Evolutionary conservation across 169 alveolate genomes (phyloP).

Genomic region (Plasmodium fragile): DNA sequence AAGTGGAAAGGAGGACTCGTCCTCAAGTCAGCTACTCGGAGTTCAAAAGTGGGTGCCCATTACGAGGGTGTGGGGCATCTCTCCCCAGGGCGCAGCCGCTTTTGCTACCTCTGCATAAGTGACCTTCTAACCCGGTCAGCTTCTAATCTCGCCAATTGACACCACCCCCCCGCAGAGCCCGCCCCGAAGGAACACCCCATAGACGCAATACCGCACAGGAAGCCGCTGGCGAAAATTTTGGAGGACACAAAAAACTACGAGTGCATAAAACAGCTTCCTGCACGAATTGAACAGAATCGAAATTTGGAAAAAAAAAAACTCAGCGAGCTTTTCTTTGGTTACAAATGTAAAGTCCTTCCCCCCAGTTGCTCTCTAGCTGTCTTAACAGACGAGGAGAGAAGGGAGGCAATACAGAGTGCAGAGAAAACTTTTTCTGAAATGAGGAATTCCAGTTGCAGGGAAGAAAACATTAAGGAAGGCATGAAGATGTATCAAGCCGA

Average conservation of each 20-base stretch:
- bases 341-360: slow-evolving; percentile 58
- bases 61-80: background rate
- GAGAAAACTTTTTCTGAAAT: background rate
- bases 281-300: slow-evolving; percentile 24
- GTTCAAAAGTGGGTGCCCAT: background rate
- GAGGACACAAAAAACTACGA: slow-evolving; percentile 72
- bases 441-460: slow-evolving; percentile 4
- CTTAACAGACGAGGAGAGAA: slow-evolving; percentile 71
- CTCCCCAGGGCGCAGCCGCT: background rate
- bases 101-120: background rate
- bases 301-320: slow-evolving; percentile 37
- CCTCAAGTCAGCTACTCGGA: slow-evolving; percentile 33
- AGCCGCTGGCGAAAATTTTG: slow-evolving; percentile 59
- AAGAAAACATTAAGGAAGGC: slow-evolving; percentile 32
- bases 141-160: background rate
- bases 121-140: background rate
- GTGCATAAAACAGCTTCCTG: slow-evolving; percentile 37
- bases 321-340: slow-evolving; percentile 11
- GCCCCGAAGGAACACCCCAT: slow-evolving; percentile 20
- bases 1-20: background rate
- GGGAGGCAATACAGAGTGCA: slow-evolving; percentile 38
- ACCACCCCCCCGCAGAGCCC: slow-evolving; percentile 4
- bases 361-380: slow-evolving; percentile 56
- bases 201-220: slow-evolving; percentile 52
- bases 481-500: slow-evolving; percentile 28